Evolutionary conservation across 495 filamentous ascomycete species (phyloP).

Genomic region (Penicillium antarcticum): DNA sequence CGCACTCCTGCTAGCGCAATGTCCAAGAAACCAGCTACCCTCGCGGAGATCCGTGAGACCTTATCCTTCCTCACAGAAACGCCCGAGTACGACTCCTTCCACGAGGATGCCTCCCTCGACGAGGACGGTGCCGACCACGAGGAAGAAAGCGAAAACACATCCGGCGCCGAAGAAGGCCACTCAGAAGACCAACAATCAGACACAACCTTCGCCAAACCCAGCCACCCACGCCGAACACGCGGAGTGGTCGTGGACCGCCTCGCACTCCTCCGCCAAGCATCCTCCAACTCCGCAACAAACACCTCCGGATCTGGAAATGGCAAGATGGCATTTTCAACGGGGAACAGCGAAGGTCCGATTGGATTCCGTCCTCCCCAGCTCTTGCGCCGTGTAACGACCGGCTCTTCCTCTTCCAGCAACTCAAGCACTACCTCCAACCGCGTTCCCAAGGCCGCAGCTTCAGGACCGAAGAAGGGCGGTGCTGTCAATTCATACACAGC

Average conservation of each 20-base stretch:
- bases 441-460: constrained; percentile 39
- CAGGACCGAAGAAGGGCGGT: constrained; percentile 63
- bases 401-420: constrained; percentile 41
- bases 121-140: constrained; percentile 35
- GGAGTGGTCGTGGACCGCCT: constrained; percentile 75
- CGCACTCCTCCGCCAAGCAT: constrained; percentile 65
- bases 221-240: constrained; percentile 48
- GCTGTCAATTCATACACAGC: constrained; percentile 80
- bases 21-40: constrained; percentile 61
- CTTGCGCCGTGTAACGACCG: constrained; percentile 74
- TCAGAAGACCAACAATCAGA: constrained; percentile 35
- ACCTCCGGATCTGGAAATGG: constrained; percentile 37
- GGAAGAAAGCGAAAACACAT: constrained; percentile 38
- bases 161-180: constrained; percentile 25
- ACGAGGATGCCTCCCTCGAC: constrained; percentile 41
- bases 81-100: constrained; percentile 54
- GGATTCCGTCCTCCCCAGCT: constrained; percentile 73
- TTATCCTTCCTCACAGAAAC: constrained; percentile 80
- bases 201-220: constrained; percentile 33
- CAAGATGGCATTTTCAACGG: constrained; percentile 61
- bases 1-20: constrained; percentile 54
- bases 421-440: constrained; percentile 32
- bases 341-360: constrained; percentile 31
- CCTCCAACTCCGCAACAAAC: constrained; percentile 48
- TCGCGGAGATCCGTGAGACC: constrained; percentile 75